These are phyloP conservation scores for Tetrahymena thermophila DNA, from an alignment of 73 alveolate genomes.

Conservation along the genomic window DNA sequence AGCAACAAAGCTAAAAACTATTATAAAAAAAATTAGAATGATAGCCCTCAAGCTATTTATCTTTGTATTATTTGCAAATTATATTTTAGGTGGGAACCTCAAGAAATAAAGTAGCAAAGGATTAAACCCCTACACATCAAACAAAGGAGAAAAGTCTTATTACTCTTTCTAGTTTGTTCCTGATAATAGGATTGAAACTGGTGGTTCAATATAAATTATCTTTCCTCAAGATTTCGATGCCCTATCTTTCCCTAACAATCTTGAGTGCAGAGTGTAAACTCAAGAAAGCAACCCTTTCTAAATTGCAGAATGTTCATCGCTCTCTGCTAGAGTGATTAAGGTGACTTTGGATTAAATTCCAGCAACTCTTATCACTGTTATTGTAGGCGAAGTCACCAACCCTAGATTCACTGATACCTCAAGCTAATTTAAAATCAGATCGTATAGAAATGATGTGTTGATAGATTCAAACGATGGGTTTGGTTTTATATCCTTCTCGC, in stretches of 20 bases:
- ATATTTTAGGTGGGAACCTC: neutral
- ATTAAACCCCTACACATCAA: neutral
- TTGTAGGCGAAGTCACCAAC: neutral
- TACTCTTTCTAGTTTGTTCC: neutral
- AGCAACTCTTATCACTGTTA: neutral
- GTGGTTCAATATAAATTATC: neutral
- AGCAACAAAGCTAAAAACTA: neutral
- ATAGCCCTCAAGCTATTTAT: neutral
- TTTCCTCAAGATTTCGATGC: neutral
- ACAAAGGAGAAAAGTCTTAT: neutral
- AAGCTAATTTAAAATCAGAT: neutral
- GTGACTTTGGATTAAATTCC: neutral
- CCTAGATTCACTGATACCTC: neutral
- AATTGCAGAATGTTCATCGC: neutral
- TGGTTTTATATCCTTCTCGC: neutral
- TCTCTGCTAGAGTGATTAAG: neutral
- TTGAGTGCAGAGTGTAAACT: neutral
- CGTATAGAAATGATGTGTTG: neutral
- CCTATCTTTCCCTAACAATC: neutral
- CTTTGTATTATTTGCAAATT: neutral
- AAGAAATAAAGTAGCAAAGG: neutral
- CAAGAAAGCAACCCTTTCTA: neutral
- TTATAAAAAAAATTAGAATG: neutral
- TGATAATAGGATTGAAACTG: neutral
- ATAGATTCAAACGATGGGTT: neutral